A percentile compares a stretch with the other conserved stretches of the same genome.
phyloP scores from a whole-genome alignment of 352 stramenopile genomes.

The Phytophthora kernoviae region DNA sequence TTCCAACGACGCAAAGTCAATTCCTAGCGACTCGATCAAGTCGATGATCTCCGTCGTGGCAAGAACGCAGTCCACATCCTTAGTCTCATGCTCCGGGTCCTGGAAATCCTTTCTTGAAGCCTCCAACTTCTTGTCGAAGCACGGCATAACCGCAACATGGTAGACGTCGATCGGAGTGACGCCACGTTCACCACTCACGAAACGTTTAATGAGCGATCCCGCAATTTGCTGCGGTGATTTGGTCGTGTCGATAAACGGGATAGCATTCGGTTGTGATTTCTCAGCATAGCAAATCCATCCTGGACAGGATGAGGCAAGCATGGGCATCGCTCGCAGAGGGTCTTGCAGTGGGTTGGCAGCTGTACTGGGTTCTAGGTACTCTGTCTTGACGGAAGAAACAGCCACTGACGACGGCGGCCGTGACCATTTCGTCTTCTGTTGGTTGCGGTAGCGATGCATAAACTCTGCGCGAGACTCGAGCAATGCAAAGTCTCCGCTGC shows the following conservation, averaged over 20 bases:
- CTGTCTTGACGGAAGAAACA: slow-evolving; percentile 65
- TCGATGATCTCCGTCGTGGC: slow-evolving; percentile 84
- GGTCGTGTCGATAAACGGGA: slow-evolving; percentile 95
- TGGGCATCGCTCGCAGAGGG: slow-evolving; percentile 79
- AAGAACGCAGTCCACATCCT: slow-evolving; percentile 96
- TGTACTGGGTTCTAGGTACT: slow-evolving; percentile 69
- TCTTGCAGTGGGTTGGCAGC: slow-evolving; percentile 60
- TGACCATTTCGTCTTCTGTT: slow-evolving; percentile 72
- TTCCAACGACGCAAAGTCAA: slow-evolving; percentile 74
- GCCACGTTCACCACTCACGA: slow-evolving; percentile 68
- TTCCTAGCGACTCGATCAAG: slow-evolving; percentile 54
- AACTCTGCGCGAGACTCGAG: slow-evolving; percentile 94
- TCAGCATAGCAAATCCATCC: slow-evolving; percentile 98
- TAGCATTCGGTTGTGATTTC: slow-evolving; percentile 94
- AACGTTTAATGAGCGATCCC: slow-evolving; percentile 80
- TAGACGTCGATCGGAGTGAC: slow-evolving; percentile 79
- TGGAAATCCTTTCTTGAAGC: slow-evolving; percentile 92
- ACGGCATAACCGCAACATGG: slow-evolving; percentile 97
- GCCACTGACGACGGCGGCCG: slow-evolving; percentile 73
- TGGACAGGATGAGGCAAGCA: slow-evolving; percentile 96
- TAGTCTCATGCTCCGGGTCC: slow-evolving; percentile 60
- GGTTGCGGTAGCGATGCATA: slow-evolving; percentile 79
- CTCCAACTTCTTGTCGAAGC: slow-evolving; percentile 99
- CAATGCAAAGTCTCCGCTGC: slow-evolving; percentile 91
- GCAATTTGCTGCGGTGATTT: slow-evolving; percentile 97